Conservation (phyloP, 306 rosid genomes). For the Vigna hirtella region DNA sequence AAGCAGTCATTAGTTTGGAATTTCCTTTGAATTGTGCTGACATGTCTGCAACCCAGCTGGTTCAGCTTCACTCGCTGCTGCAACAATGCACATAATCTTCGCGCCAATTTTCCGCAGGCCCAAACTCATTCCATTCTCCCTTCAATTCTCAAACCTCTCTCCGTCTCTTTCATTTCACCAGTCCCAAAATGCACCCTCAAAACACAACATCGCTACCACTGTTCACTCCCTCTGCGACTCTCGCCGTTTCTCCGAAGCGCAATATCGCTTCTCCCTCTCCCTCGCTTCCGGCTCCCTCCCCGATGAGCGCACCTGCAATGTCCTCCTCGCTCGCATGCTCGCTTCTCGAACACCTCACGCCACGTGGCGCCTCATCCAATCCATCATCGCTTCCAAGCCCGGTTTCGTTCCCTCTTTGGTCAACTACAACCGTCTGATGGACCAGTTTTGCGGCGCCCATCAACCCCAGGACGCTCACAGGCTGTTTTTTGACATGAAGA, state of each 20-base stretch:
- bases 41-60: not conserved
- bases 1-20: no score
- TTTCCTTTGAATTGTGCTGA: not conserved
- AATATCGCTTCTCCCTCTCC: constrained; percentile 60
- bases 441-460: constrained; percentile 69
- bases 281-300: constrained; percentile 61
- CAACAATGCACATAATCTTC: constrained; percentile 28
- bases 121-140: constrained; percentile 27
- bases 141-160: constrained; percentile 16
- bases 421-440: constrained; percentile 78
- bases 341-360: constrained; percentile 56
- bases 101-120: constrained; percentile 28
- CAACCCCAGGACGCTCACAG: constrained; percentile 68
- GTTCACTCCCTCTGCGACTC: constrained; percentile 80
- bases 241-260: constrained; percentile 74
- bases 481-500: constrained; percentile 67
- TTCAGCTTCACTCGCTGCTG: not conserved
- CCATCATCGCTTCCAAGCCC: constrained; percentile 55
- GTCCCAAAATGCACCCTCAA: not conserved
- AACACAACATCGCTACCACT: constrained; percentile 52
- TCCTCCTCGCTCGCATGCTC: constrained; percentile 75
- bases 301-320: constrained; percentile 83
- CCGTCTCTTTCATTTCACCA: constrained; percentile 11
- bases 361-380: constrained; percentile 54
- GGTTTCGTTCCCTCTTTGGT: constrained; percentile 76